These are phyloP conservation scores for Pelargonium nanum DNA, from an alignment of 345 rosid genomes.

Conservation along the genomic window DNA sequence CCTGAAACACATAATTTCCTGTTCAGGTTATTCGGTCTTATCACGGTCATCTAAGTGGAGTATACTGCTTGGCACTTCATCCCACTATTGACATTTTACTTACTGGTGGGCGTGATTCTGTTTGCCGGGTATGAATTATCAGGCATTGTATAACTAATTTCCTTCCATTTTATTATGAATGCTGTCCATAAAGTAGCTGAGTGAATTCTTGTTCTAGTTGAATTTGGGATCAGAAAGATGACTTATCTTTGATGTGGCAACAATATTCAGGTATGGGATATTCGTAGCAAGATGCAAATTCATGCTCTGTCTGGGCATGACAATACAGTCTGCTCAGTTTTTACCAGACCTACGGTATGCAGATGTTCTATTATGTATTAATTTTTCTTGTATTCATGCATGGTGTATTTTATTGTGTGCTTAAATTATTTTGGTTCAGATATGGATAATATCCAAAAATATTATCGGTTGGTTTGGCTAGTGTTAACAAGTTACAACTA, in stretches of 20 bases:
- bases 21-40: conserved; percentile 83
- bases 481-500: no score
- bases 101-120: conserved; percentile 98
- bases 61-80: conserved; percentile 96
- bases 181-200: no score
- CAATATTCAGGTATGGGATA: conserved; percentile 81
- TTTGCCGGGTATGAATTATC: conserved; percentile 63
- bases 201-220: no score
- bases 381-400: not conserved
- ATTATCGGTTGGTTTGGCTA: no score
- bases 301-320: conserved; percentile 95
- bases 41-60: conserved; percentile 98
- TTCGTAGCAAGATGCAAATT: conserved; percentile 92
- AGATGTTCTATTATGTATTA: not conserved
- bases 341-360: conserved; percentile 78
- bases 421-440: not conserved
- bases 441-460: no score
- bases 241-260: conserved; percentile 13
- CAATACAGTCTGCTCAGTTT: conserved; percentile 92
- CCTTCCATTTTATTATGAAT: not conserved
- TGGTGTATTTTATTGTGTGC: not conserved
- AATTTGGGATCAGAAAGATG: not conserved
- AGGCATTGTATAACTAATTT: not conserved
- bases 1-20: conserved; percentile 10
- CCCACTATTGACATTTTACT: conserved; percentile 82